Percentiles rank a stretch among this genome's conserved stretches.
phyloP scores from a whole-genome alignment of 78 protist genomes.

The Corallochytrium limacisporum region DNA sequence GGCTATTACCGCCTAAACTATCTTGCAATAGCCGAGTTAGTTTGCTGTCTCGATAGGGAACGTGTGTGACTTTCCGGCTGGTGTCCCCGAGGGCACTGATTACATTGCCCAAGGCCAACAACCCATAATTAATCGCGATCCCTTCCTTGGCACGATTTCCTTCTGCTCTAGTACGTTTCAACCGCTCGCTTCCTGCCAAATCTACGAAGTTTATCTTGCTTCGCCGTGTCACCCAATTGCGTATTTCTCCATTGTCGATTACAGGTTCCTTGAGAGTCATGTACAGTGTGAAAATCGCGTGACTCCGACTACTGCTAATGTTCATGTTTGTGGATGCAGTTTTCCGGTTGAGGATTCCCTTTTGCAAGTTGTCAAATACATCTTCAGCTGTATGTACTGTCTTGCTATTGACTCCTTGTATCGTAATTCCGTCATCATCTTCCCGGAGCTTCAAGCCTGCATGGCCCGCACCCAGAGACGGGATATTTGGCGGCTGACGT shows the following conservation, averaged over 20 bases:
- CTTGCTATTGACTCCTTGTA: background rate
- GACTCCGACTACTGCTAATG: slow-evolving; percentile 29
- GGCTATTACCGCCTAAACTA: slow-evolving; percentile 54
- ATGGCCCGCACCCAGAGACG: background rate
- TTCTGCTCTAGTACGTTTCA: background rate
- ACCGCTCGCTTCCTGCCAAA: slow-evolving; percentile 41
- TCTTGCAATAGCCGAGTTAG: slow-evolving; percentile 31
- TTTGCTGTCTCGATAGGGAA: slow-evolving; percentile 55
- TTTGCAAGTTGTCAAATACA: background rate
- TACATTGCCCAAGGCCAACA: slow-evolving; percentile 54
- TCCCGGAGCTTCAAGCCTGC: background rate
- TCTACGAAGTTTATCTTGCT: slow-evolving; percentile 49
- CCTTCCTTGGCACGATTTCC: slow-evolving; percentile 43
- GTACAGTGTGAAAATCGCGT: slow-evolving; percentile 34
- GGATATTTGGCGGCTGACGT: too few relatives aligned
- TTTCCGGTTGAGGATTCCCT: slow-evolving; percentile 21
- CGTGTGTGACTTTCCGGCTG: slow-evolving; percentile 2
- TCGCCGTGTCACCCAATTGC: background rate
- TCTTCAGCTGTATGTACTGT: background rate
- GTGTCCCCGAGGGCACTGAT: slow-evolving; percentile 52
- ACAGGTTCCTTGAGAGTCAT: background rate
- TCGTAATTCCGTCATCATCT: background rate
- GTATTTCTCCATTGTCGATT: background rate
- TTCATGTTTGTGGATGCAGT: slow-evolving; percentile 38
- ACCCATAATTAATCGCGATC: slow-evolving; percentile 47